Evolutionary conservation across 345 rosid genomes (phyloP).

Genomic region (Salix arbutifolia): DNA sequence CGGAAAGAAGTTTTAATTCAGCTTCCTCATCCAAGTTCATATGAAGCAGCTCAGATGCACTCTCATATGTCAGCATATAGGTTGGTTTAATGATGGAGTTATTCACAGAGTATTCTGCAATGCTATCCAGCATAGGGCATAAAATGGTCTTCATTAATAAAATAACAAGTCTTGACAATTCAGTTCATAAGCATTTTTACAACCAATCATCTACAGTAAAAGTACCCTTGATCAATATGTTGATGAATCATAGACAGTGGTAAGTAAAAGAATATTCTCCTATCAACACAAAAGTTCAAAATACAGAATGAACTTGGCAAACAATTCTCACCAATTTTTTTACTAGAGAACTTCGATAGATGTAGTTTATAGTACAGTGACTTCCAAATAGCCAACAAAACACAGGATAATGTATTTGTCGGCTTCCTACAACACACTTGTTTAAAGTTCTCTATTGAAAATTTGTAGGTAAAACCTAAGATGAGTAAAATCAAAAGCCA

Average conservation of each 20-base stretch:
- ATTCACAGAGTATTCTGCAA: slow-evolving; percentile 76
- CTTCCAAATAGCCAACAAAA: not conserved
- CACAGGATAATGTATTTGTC: not conserved
- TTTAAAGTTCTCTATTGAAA: not conserved
- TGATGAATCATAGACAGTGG: not conserved
- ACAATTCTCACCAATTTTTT: not conserved
- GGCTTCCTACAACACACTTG: not conserved
- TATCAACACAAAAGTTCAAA: not conserved
- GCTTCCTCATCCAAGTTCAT: slow-evolving; percentile 82
- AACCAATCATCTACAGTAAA: not conserved
- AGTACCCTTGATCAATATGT: not conserved
- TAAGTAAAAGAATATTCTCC: not conserved
- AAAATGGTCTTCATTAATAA: slow-evolving; percentile 14
- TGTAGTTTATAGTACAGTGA: not conserved
- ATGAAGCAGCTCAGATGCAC: slow-evolving; percentile 88
- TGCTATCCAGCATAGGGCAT: slow-evolving; percentile 40
- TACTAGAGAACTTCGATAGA: not conserved
- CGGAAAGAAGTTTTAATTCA: slow-evolving; percentile 69
- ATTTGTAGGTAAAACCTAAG: not conserved
- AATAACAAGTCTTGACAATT: not conserved
- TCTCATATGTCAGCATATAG: slow-evolving; percentile 94
- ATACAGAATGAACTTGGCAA: not conserved
- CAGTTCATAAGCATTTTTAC: slow-evolving; percentile 1
- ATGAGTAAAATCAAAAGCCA: not conserved
- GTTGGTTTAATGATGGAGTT: slow-evolving; percentile 84